Base-by-base conservation (phyloP, 2,329 filamentous ascomycete genomes). In the Fusarium decemcellulare region DNA sequence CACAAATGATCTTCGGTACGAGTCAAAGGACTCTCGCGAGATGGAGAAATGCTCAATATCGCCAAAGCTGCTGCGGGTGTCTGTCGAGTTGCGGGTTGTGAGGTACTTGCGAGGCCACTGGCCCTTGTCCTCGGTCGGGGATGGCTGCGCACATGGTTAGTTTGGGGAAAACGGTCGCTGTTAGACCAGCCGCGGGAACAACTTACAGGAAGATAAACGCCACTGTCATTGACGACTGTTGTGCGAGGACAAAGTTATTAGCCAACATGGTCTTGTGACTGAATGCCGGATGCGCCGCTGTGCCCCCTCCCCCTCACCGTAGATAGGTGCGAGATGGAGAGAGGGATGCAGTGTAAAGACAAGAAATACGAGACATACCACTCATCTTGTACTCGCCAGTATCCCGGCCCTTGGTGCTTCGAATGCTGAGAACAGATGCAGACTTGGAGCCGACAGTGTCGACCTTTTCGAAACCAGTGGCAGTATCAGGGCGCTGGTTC, bases 21-120 rank as follows among this genome's bases (percentile, higher is more conserved):
- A 97, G 79, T 98, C 96, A 77, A 98, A 98, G 2, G 95, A 98
- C 82, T 98, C 96, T 75, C 95, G 89, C 39, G 95, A 97, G 78
- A 98, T 98, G 68, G 92, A 94, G 79, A 98, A 98, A 14, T 92
- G 94, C 78, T 98, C 95, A 73, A 94, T 95, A 67, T 97, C 94
- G 74, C 91, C 90, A 63, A 93, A 84, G 73, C 92, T 88, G 76
- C 87, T 90, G 59, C 82, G 81, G 34, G 83, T 86, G 70, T 88
- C 86, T 70, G 83, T 85, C 6, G 88, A 90, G 44, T 82, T 83
- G 59, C 86, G 83, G 10, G 87, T 85, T 12, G 81, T 76, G 60
- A 88, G 80, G 65, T 85, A 84, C 67, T 85, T 82, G 71, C 85
- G 84, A 29, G 86, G 86, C 94, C 94, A 98, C 74, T 94, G 91